Conservation (phyloP, 2,329 filamentous ascomycete species). For the Trichoderma atrobrunneum region DNA sequence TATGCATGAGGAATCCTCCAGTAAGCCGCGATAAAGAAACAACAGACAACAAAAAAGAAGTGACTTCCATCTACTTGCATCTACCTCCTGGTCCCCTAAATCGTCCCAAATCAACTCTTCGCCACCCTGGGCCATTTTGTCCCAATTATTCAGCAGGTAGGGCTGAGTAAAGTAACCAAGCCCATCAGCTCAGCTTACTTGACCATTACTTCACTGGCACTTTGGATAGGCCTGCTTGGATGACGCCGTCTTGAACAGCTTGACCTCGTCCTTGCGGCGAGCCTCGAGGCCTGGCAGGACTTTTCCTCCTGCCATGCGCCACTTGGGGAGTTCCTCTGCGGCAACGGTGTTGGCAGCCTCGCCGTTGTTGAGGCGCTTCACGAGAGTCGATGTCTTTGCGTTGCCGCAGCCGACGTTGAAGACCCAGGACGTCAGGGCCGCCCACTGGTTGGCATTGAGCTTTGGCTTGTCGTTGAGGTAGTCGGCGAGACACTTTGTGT, state of each 20-base stretch:
- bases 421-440: conserved; percentile 49
- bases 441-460: conserved; percentile 49
- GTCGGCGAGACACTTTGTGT: conserved; percentile 35
- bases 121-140: neutral
- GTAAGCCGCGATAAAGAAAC: neutral
- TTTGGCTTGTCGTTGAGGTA: conserved; percentile 28
- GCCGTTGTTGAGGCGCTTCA: conserved; percentile 44
- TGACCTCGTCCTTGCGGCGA: conserved; percentile 44
- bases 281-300: conserved; percentile 41
- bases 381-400: conserved; percentile 39
- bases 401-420: conserved; percentile 50
- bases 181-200: conserved; percentile 14
- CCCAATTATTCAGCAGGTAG: conserved; percentile 7
- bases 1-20: neutral
- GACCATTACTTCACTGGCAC: neutral
- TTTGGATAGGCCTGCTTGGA: conserved; percentile 5
- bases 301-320: conserved; percentile 41
- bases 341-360: conserved; percentile 41
- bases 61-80: conserved; percentile 6
- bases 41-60: neutral
- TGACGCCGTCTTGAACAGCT: conserved; percentile 27
- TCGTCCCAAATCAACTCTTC: neutral
- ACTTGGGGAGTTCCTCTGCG: conserved; percentile 47
- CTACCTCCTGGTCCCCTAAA: neutral
- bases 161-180: conserved; percentile 13